Evolutionary conservation across 768 basidiomycete genomes (phyloP).

Genomic region (Hygrocybe punicea): DNA sequence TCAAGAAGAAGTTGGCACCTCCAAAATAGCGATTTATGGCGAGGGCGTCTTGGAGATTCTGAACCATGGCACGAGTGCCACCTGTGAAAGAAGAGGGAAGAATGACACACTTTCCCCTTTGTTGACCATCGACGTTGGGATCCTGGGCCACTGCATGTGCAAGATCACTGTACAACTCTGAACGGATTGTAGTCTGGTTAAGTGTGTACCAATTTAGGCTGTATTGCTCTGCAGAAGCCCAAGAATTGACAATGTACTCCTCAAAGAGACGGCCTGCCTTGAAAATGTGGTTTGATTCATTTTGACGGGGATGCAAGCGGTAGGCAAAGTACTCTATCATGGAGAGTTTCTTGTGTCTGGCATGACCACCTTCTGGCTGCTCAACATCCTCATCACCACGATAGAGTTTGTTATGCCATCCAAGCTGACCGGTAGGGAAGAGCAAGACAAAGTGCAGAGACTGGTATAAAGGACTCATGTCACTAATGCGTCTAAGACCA

Average conservation of each 20-base stretch:
- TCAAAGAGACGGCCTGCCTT: constrained; percentile 37
- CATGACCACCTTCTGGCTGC: not conserved
- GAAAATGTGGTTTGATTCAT: constrained; percentile 30
- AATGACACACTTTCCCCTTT: constrained; percentile 34
- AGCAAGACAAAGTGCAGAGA: constrained; percentile 45
- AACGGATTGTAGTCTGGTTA: constrained; percentile 36
- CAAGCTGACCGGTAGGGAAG: constrained; percentile 39
- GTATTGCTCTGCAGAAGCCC: constrained; percentile 39
- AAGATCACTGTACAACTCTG: constrained; percentile 32
- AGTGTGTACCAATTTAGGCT: constrained; percentile 29
- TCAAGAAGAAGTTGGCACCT: too few species aligned
- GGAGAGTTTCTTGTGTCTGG: constrained; percentile 18
- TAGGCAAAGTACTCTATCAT: constrained; percentile 29
- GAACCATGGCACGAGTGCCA: constrained; percentile 42
- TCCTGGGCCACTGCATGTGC: constrained; percentile 28
- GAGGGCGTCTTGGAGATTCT: constrained; percentile 44
- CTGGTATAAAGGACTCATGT: constrained; percentile 35
- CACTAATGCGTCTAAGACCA: constrained; percentile 29
- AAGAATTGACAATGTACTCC: constrained; percentile 38
- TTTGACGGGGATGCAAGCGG: constrained; percentile 21
- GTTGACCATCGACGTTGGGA: constrained; percentile 23
- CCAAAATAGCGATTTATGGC: constrained; percentile 34
- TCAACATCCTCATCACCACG: not conserved
- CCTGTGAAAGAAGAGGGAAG: constrained; percentile 45
- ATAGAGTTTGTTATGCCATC: constrained; percentile 31